A percentile compares a stretch with the other conserved stretches of the same genome.
Evolutionary conservation across 495 filamentous ascomycete genomes (phyloP).

Genomic region (Tuber microsphaerosporum): DNA sequence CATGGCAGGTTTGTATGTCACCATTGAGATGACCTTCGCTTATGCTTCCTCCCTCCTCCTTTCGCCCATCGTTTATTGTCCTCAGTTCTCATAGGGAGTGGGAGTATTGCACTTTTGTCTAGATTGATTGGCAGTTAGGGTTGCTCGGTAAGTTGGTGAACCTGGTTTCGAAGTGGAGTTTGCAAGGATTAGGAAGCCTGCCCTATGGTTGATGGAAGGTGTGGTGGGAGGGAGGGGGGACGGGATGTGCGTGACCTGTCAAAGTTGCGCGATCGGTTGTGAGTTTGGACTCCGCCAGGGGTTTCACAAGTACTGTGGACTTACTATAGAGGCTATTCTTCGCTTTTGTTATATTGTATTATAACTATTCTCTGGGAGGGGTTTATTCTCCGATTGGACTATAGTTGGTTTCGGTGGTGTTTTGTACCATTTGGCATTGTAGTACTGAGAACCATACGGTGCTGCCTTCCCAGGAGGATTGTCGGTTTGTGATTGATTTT

Average conservation of each 20-base stretch:
- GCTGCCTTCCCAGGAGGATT: neutral
- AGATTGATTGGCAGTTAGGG: neutral
- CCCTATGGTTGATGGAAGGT: constrained; percentile 2
- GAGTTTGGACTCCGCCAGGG: constrained; percentile 3
- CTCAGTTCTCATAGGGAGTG: neutral
- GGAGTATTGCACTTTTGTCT: neutral
- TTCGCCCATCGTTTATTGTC: neutral
- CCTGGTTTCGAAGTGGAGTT: neutral
- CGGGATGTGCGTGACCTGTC: neutral
- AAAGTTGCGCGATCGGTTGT: neutral
- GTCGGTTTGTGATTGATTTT: neutral
- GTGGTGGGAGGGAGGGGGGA: neutral
- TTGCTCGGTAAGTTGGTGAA: neutral
- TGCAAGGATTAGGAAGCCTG: neutral
- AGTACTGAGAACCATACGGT: neutral
- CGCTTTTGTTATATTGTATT: neutral
- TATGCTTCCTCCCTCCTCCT: neutral
- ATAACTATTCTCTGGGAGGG: neutral
- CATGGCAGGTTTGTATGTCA: neutral
- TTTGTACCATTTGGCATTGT: neutral
- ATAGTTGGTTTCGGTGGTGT: neutral
- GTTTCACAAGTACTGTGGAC: constrained; percentile 3
- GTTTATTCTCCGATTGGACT: constrained; percentile 1
- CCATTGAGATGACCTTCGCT: neutral
- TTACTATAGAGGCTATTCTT: neutral